Conservation (phyloP, 495 filamentous ascomycete genomes). For the Filosporella fistucella region DNA sequence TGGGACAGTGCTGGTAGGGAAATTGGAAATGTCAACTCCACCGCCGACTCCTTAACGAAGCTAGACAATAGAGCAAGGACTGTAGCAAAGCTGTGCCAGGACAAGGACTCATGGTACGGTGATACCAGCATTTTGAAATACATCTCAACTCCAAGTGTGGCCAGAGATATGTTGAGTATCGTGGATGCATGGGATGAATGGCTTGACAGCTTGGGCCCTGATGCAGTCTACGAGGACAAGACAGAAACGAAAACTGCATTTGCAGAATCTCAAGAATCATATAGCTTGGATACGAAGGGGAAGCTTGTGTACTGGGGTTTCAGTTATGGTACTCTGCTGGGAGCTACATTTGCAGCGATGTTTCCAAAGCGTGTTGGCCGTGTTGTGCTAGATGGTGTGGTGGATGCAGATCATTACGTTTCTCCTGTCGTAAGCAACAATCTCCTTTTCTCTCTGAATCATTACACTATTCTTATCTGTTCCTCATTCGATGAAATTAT, state of each 20-base stretch:
- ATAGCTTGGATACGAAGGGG: slow-evolving; percentile 14
- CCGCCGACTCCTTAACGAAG: slow-evolving; percentile 27
- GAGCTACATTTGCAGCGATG: slow-evolving; percentile 49
- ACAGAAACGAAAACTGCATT: not conserved
- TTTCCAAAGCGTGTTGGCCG: slow-evolving; percentile 42
- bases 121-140: slow-evolving; percentile 21
- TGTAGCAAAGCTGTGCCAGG: slow-evolving; percentile 31
- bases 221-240: not conserved
- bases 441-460: no score
- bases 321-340: slow-evolving; percentile 66
- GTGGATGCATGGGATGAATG: slow-evolving; percentile 34
- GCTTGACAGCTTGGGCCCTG: not conserved
- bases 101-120: slow-evolving; percentile 22
- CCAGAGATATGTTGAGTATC: slow-evolving; percentile 45
- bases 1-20: slow-evolving; percentile 3
- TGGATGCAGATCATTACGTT: slow-evolving; percentile 43
- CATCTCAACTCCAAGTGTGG: slow-evolving; percentile 29
- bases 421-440: slow-evolving; percentile 23
- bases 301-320: slow-evolving; percentile 59
- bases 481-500: no score
- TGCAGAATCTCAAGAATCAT: not conserved
- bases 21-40: slow-evolving; percentile 33
- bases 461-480: no score
- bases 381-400: slow-evolving; percentile 43
- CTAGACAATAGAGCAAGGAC: slow-evolving; percentile 26